Conservation (phyloP, 1,139 yeast species). For the Magnusiomyces sp. region DNA sequence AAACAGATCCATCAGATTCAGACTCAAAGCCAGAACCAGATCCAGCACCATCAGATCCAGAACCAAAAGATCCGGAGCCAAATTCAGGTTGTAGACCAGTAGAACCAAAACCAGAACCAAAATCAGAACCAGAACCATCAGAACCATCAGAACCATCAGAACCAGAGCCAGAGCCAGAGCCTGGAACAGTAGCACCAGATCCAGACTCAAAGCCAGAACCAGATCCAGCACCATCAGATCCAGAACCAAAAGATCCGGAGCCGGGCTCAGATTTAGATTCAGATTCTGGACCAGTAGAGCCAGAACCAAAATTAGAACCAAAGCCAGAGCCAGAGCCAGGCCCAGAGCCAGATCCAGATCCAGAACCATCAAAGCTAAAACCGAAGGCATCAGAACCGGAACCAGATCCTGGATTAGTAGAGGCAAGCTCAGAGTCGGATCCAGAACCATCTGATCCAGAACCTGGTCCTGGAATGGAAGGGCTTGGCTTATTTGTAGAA, state of each 20-base stretch:
- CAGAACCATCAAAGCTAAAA: neutral
- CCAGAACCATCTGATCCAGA: no score
- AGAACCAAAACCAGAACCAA: conserved; percentile 6
- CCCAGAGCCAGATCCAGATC: conserved; percentile 1
- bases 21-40: conserved; percentile 3
- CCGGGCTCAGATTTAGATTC: neutral
- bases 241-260: conserved; percentile 3
- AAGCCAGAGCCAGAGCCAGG: conserved; percentile 2
- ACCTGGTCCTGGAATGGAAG: neutral
- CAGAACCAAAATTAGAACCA: conserved; percentile 3
- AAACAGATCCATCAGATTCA: conserved; percentile 1
- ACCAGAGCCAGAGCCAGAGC: conserved; percentile 5
- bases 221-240: conserved; percentile 4
- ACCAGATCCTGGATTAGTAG: no score
- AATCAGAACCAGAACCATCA: conserved; percentile 4
- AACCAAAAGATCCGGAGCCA: conserved; percentile 6
- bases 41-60: no score
- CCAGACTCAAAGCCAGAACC: conserved; percentile 3
- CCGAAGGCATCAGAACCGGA: no score
- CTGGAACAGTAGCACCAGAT: conserved; percentile 1
- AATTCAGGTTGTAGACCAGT: no score
- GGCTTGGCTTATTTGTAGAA: no score
- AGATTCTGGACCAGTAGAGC: conserved; percentile 4
- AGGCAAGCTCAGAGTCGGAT: no score
- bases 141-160: conserved; percentile 5